Evolutionary conservation across 768 basidiomycete genomes (phyloP).

Genomic region (Mycena vulgaris): DNA sequence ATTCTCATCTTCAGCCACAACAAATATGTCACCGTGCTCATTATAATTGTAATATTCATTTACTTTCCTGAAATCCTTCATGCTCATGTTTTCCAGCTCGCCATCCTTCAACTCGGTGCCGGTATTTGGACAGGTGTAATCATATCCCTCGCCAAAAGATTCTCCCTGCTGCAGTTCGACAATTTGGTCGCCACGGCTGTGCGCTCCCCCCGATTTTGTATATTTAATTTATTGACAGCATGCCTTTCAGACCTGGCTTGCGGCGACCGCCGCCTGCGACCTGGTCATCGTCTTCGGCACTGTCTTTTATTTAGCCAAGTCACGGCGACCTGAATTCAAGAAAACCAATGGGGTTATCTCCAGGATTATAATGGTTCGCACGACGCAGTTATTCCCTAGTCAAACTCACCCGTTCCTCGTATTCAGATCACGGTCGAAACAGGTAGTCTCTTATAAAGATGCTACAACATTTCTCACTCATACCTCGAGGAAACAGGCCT

Average conservation of each 20-base stretch:
- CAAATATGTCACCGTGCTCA: neutral
- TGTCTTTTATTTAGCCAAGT: slow-evolving; percentile 2
- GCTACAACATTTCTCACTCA: neutral
- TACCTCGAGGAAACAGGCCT: slow-evolving; percentile 8
- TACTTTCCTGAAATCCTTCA: neutral
- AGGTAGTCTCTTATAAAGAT: too few species aligned
- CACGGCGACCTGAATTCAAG: neutral
- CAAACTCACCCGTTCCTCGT: too few species aligned
- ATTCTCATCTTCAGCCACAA: slow-evolving; percentile 15
- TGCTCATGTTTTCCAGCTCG: neutral
- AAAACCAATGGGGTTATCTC: slow-evolving; percentile 1
- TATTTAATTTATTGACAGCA: neutral
- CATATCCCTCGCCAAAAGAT: slow-evolving; percentile 9
- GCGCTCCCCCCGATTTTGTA: neutral
- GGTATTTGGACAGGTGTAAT: slow-evolving; percentile 25
- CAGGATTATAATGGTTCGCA: slow-evolving; percentile 14
- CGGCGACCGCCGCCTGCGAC: slow-evolving; percentile 9
- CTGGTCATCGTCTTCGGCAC: slow-evolving; percentile 21
- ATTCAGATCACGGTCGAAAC: too few species aligned
- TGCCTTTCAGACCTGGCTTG: slow-evolving; percentile 19
- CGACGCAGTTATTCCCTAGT: neutral
- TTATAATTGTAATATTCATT: slow-evolving; percentile 13
- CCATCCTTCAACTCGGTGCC: slow-evolving; percentile 3
- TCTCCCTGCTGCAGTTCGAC: slow-evolving; percentile 12
- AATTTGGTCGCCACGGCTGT: slow-evolving; percentile 14